Percentiles rank a stretch among this genome's conserved stretches.
Conservation (phyloP, 208 protist genomes). For the Angomonas deanei region DNA sequence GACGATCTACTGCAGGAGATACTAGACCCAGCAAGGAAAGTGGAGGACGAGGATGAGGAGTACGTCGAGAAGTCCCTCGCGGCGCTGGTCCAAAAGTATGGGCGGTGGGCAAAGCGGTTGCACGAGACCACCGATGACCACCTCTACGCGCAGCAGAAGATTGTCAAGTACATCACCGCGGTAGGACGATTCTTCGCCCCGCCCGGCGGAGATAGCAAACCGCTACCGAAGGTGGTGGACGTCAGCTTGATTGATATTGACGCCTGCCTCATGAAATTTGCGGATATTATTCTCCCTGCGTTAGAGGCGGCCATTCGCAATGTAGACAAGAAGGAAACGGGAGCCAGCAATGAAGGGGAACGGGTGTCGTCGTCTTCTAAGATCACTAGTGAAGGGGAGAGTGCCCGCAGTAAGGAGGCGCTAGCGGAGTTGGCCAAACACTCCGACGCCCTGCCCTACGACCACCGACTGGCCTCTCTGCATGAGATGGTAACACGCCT, state of each 20-base stretch:
- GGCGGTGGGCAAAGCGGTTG: constrained; percentile 66
- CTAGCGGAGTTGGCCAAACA: constrained; percentile 25
- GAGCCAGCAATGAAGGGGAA: not conserved
- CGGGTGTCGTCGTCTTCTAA: not conserved
- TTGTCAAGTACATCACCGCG: constrained; percentile 78
- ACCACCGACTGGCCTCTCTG: constrained; percentile 62
- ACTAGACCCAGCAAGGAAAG: constrained; percentile 10
- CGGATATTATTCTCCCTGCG: constrained; percentile 69
- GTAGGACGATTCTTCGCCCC: constrained; percentile 61
- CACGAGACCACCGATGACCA: constrained; percentile 77
- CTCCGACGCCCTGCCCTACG: constrained; percentile 33
- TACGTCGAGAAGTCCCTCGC: constrained; percentile 64
- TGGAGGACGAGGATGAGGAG: constrained; percentile 10
- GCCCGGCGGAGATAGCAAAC: not conserved
- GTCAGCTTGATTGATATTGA: constrained; percentile 85
- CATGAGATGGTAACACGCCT: constrained; percentile 61
- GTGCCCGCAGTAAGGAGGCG: constrained; percentile 19
- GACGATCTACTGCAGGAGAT: constrained; percentile 72
- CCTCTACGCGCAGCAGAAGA: constrained; percentile 70
- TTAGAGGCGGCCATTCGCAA: constrained; percentile 47
- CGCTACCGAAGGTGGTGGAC: constrained; percentile 13
- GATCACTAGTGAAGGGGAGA: not conserved
- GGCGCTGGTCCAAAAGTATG: constrained; percentile 74
- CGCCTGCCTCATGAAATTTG: constrained; percentile 53
- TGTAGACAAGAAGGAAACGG: constrained; percentile 3